Evolutionary conservation across 2,329 filamentous ascomycete genomes (phyloP).

Genomic region (Neurospora sp.): DNA sequence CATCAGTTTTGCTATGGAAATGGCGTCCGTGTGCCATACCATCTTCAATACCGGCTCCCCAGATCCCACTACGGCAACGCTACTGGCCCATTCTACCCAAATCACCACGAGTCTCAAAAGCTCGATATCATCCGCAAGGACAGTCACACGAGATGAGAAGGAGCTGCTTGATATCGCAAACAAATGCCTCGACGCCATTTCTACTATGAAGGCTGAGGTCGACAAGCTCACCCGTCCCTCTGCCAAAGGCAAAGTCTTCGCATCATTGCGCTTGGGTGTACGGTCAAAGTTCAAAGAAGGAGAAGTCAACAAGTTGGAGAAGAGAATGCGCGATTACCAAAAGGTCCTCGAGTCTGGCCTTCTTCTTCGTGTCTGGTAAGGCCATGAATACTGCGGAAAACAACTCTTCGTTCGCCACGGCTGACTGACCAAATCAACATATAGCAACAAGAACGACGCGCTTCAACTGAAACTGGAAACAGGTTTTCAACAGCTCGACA

Average conservation of each 20-base stretch:
- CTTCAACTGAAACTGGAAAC: background rate
- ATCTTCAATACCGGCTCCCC: slow-evolving; percentile 4
- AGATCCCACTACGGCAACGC: background rate
- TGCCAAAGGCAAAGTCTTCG: background rate
- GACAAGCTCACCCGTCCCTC: background rate
- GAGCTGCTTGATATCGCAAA: background rate
- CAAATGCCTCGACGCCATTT: background rate
- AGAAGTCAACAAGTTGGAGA: slow-evolving; percentile 1
- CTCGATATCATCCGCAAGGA: background rate
- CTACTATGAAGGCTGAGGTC: background rate
- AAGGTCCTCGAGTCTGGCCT: slow-evolving; percentile 2
- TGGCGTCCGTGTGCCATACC: background rate
- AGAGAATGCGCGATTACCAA: slow-evolving; percentile 1
- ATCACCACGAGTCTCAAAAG: background rate
- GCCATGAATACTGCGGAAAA: too few relatives aligned
- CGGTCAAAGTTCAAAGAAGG: background rate
- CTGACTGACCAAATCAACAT: background rate
- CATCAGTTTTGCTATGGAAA: slow-evolving; percentile 3
- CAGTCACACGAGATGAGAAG: background rate
- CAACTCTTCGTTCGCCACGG: too few relatives aligned
- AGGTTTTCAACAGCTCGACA: background rate
- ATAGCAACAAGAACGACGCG: background rate
- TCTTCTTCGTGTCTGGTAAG: slow-evolving; percentile 6
- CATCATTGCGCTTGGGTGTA: background rate
- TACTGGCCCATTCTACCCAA: background rate